Base-by-base conservation (phyloP, 257 asterid genomes). In the Solanum bukasovii region DNA sequence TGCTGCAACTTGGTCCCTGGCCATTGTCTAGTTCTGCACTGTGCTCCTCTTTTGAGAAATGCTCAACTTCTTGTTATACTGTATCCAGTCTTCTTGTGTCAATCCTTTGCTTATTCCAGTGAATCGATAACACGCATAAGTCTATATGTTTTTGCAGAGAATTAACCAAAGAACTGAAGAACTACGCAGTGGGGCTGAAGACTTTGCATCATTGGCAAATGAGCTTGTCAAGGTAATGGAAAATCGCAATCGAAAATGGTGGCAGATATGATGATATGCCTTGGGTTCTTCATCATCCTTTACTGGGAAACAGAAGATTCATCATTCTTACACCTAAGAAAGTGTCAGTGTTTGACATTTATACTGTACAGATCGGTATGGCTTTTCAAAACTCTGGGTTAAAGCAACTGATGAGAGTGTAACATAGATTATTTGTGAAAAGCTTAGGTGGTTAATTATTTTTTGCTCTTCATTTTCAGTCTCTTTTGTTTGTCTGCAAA, bases 171-270 rank as follows among this genome's bases (percentile, higher is more conserved):
- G 91, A 89, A 93, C 99, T 38, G 99, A 94, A 87, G 99, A 95
- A 87, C 90, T 96, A 79, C 92, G 90, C 88, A 92, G 92, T 81
- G 98, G 94, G 87, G 99, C 99, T 13, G 96, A 96, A 90, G 98
- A 96, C 92, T 94, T 96, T 73, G 95, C 98, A 42, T 95, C 98
- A 56, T 90, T 96, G 91, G 96, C 99, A 71, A 92, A 95, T 52
- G 99, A 96, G 91, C 99, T 96, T 68, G 98, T 93, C 73, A 94
- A 93, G 92, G 96, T 92, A 77, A 95, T 96, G 98, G 99, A 95
- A 89, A 93, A 90, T 9, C 95, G 96, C n/a, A 93, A 91, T 7
- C 95, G 95, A 12, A 96, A 96, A 88, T 95, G 98, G 99, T 96
- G 96, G 92, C 99, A 96, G 52, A 92, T 96, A 84, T 96, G 90